Conservation (phyloP, 805 yeast genomes). For the Ogataea polymorpha region DNA sequence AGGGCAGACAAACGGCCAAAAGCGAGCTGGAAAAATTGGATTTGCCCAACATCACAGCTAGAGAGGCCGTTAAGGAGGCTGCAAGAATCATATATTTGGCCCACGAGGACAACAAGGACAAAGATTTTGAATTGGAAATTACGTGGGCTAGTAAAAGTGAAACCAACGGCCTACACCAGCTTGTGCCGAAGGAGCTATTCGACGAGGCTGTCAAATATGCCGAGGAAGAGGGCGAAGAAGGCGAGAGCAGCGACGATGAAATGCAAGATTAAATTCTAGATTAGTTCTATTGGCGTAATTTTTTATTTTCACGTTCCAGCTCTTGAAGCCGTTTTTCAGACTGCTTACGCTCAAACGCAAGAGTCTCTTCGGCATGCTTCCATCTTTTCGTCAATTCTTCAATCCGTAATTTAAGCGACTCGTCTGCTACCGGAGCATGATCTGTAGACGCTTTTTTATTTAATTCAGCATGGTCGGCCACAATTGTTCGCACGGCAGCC, state of each 20-base stretch:
- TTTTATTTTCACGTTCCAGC: slow-evolving; percentile 52
- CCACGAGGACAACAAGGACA: slow-evolving; percentile 97
- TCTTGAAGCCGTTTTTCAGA: slow-evolving; percentile 49
- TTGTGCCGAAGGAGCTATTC: slow-evolving; percentile 74
- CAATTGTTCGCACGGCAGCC: slow-evolving; percentile 58
- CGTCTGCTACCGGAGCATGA: slow-evolving; percentile 1
- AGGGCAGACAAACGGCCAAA: slow-evolving; percentile 97
- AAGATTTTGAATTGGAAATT: slow-evolving; percentile 92
- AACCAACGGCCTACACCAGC: slow-evolving; percentile 76
- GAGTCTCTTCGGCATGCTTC: slow-evolving; percentile 69
- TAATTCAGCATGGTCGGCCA: slow-evolving; percentile 47
- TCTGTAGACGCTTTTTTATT: slow-evolving; percentile 8
- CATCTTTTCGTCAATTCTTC: slow-evolving; percentile 63
- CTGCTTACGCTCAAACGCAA: slow-evolving; percentile 58
- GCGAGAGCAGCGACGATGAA: slow-evolving; percentile 35
- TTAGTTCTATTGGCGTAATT: slow-evolving; percentile 7
- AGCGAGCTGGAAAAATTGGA: slow-evolving; percentile 92
- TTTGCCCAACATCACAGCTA: slow-evolving; percentile 61
- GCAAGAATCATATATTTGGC: slow-evolving; percentile 91
- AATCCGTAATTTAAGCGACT: slow-evolving; percentile 41
- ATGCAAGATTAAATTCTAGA: slow-evolving; percentile 31
- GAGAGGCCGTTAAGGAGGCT: slow-evolving; percentile 88
- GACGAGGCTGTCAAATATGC: slow-evolving; percentile 84
- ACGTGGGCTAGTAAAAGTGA: slow-evolving; percentile 80
- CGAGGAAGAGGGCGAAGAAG: slow-evolving; percentile 72